Base-by-base conservation (phyloP, 2,329 filamentous ascomycete genomes). In the Talaromyces amestolkiae region DNA sequence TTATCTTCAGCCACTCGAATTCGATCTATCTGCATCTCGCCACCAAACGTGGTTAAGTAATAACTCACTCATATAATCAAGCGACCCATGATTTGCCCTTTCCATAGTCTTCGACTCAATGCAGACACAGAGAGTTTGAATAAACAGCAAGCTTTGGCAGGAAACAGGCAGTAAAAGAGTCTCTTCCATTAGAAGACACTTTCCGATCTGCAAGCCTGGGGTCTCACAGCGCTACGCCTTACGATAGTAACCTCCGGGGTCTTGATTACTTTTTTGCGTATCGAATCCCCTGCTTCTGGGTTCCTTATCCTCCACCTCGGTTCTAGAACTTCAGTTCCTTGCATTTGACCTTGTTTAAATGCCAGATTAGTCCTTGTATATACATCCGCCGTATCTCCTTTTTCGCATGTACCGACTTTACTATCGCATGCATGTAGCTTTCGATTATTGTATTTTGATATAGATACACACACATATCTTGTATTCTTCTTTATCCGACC, bases 181-280 rank as follows among this genome's bases (percentile, higher is more conserved):
- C 10, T 7, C 13, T 37, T 37, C 13, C 35, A 13, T 13, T 37
- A 13, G 35, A 11, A 37, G 35, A 37, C 35, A 37, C 35, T 37
- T 37, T 11, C 13, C 8, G 43, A 49, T 61, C 43, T 61, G 27
- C 33, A 51, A 27, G 47, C 41, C 41, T 27, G n/a, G 47, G 13
- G 2, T n/a, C 31, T 51, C 24, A 19, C 49, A 39, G 45, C 43
- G 27, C n/a, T n/a, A 15, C 9, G 47, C 33, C 33, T 53, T 53
- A 13, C 27, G 7, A 19, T 62, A 62, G 22, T 24, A 53, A 51
- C 11, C 13, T 37, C 22, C n/a, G 15, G 37, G 62, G 49, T 65
- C 39, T 47, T 58, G 22, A 47, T 65, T 65, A 56, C 64, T 65
- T 49, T 65, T 65, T 65, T 41, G 64, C 64, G 41, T 62, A 61